These are phyloP conservation scores for Lachancea mirantina DNA, from an alignment of 805 yeast genomes.

Conservation along the genomic window DNA sequence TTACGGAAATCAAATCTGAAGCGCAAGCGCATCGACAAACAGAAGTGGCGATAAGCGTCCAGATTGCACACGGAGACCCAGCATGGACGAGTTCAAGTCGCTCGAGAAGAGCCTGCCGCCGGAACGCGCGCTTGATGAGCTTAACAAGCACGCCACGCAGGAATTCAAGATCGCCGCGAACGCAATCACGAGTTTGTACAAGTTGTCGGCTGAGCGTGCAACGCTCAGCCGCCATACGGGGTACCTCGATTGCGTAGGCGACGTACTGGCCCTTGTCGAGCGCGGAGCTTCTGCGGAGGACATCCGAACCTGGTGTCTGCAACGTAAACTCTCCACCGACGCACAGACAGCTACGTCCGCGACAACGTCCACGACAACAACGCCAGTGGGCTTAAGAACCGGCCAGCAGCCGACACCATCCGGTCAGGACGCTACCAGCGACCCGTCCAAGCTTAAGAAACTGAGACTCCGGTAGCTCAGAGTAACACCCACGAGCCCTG, in stretches of 20 bases:
- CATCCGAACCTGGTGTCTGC: slow-evolving; percentile 21
- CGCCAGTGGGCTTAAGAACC: too few species aligned
- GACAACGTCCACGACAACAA: too few species aligned
- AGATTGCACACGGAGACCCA: background rate
- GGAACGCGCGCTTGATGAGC: slow-evolving; percentile 24
- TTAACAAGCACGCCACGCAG: slow-evolving; percentile 47
- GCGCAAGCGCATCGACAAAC: too few species aligned
- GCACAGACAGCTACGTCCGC: background rate
- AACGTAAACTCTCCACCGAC: slow-evolving; percentile 11
- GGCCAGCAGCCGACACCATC: too few species aligned
- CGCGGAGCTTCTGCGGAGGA: slow-evolving; percentile 15
- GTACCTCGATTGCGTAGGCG: slow-evolving; percentile 56
- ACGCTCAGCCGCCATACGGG: slow-evolving; percentile 49
- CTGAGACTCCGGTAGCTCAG: too few species aligned
- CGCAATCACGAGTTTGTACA: slow-evolving; percentile 60
- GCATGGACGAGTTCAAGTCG: slow-evolving; percentile 21
- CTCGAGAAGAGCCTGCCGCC: slow-evolving; percentile 27
- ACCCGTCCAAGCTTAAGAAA: too few species aligned
- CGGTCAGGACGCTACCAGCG: too few species aligned
- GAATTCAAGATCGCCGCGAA: slow-evolving; percentile 70
- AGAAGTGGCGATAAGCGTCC: too few species aligned
- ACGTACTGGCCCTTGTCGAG: slow-evolving; percentile 37
- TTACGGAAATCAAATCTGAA: too few species aligned
- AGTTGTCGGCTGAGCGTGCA: slow-evolving; percentile 49
- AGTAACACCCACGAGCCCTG: too few species aligned